Evolutionary conservation across 108 stramenopile genomes (phyloP).

Genomic region (Schizochytrium sp.): DNA sequence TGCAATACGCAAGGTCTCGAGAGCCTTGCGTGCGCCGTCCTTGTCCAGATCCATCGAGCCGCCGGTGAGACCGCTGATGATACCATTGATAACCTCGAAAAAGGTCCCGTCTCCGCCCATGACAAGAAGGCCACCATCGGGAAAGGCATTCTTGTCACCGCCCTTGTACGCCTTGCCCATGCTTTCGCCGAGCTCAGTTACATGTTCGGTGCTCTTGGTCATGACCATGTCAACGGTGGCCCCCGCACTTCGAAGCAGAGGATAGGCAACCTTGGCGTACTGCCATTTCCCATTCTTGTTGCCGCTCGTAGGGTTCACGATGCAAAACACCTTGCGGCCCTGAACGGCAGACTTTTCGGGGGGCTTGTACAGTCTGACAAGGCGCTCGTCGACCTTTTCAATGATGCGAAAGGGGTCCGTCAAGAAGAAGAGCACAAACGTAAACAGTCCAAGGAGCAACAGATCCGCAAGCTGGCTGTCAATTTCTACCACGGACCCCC

Average conservation of each 20-base stretch:
- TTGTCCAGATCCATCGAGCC: not conserved
- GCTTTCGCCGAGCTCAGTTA: not conserved
- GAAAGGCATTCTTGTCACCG: not conserved
- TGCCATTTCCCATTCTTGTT: constrained; percentile 1
- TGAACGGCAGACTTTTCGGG: constrained; percentile 1
- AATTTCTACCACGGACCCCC: not conserved
- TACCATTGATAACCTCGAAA: not conserved
- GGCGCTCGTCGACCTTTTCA: not conserved
- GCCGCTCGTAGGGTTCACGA: not conserved
- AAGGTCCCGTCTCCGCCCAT: constrained; percentile 1
- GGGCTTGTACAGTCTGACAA: not conserved
- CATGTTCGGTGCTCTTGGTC: not conserved
- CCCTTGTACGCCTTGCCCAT: not conserved
- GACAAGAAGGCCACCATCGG: not conserved
- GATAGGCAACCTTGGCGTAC: not conserved
- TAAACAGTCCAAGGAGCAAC: not conserved
- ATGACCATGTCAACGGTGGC: not conserved
- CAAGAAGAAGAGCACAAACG: not conserved
- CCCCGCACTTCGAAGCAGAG: not conserved
- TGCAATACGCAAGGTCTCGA: not conserved
- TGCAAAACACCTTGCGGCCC: not conserved
- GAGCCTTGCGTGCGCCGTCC: not conserved
- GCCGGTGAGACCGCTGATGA: not conserved
- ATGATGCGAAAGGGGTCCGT: not conserved
- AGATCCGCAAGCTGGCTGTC: not conserved